Evolutionary conservation across 768 basidiomycete species (phyloP), one percentile per base, ranked within the genome.

Genomic region (Tylopilus intermedius): DNA sequence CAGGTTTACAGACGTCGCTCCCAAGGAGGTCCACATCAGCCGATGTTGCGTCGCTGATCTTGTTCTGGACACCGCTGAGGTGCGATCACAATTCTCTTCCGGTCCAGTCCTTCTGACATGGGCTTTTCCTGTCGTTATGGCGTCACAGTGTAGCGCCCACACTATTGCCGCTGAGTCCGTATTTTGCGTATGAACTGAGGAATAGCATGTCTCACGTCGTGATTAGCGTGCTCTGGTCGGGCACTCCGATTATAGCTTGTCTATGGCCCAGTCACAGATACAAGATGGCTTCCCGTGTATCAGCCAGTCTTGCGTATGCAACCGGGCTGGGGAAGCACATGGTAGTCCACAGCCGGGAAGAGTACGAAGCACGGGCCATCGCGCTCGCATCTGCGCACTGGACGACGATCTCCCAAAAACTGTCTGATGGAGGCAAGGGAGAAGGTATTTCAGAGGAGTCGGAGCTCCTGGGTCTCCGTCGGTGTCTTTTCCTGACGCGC

Each of bases 281-380:
- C 57, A 79, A 78, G 59, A 79, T 79, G 76, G 74, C 72, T 49
- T 77, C 76, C 15, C 72, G 78, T 7, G 79, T 80, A 26, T 77
- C 71, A 3, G 75, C 78, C 21, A 76, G 76, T 54, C 72, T 79
- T 43, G 77, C 70, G 7, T 59, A 67, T 35, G 79, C 77, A 3
- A 79, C 78, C 0, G 77, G 76, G 11, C 66, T 76, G 53, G 79
- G 78, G 8, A 62, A 70, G 27, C 62, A 72, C 49, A 79, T 79
- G 79, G 68, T 76, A 24, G 79, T 77, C 38, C 50, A 62, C 44
- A 73, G 65, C 49, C 56, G 70, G 29, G 70, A 71, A 42, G 76
- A 74, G 54, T 79, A 79, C 53, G 78, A 78, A 59, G 66, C 63
- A 5, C 71, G 78, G 2, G 78, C 76, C 0, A 71, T 79, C 30